Evolutionary conservation across 352 stramenopile species (phyloP).

Genomic region (Pythium rishiriense): DNA sequence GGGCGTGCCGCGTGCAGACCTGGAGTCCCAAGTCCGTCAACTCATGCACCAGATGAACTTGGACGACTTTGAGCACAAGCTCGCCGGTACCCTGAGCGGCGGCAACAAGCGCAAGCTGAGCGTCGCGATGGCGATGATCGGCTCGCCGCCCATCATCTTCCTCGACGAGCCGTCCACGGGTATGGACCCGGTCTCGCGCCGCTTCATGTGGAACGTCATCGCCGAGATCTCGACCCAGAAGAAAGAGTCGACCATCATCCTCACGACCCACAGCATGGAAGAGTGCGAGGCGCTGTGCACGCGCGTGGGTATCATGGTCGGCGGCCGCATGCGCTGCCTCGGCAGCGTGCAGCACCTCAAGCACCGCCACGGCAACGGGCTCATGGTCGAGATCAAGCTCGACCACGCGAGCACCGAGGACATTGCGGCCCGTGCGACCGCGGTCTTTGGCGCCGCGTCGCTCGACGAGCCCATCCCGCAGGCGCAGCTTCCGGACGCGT

Average conservation of each 20-base stretch:
- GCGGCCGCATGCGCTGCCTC: slow-evolving; percentile 94
- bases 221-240: slow-evolving; percentile 56
- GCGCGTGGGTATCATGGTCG: slow-evolving; percentile 97
- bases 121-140: slow-evolving; percentile 97
- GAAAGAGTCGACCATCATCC: slow-evolving; percentile 62
- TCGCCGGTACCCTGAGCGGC: slow-evolving; percentile 81
- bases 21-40: slow-evolving; percentile 32
- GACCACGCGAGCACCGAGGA: slow-evolving; percentile 34
- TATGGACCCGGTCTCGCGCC: slow-evolving; percentile 72
- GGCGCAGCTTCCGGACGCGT: slow-evolving; percentile 41
- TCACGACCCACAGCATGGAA: slow-evolving; percentile 97
- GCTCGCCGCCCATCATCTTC: slow-evolving; percentile 93
- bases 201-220: slow-evolving; percentile 79
- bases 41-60: slow-evolving; percentile 48
- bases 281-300: slow-evolving; percentile 95
- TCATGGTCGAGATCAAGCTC: slow-evolving; percentile 82
- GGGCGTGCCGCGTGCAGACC: slow-evolving; percentile 46
- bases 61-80: slow-evolving; percentile 70
- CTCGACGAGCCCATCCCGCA: slow-evolving; percentile 20
- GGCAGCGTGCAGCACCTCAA: slow-evolving; percentile 93
- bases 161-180: slow-evolving; percentile 96
- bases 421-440: slow-evolving; percentile 27
- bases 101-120: slow-evolving; percentile 98
- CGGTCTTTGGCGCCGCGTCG: not conserved
- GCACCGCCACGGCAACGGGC: slow-evolving; percentile 83